phyloP scores from a whole-genome alignment of 352 stramenopile species.

The Plasmopara muralis region DNA sequence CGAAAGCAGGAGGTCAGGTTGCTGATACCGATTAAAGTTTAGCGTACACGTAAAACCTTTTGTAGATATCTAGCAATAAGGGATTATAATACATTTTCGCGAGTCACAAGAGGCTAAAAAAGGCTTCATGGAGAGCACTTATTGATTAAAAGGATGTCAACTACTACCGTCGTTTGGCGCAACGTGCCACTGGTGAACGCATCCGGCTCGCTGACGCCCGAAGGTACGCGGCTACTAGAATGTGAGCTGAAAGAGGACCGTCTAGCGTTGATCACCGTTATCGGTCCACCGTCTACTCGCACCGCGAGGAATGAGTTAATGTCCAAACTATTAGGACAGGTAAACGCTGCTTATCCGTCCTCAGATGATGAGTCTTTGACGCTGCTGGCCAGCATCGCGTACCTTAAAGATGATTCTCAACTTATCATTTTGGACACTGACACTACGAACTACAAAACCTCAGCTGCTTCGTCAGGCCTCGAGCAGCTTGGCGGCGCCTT shows the following conservation, averaged over 20 bases:
- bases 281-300: constrained; percentile 32
- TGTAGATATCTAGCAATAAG: too few species aligned
- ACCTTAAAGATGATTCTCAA: constrained; percentile 43
- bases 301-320: constrained; percentile 25
- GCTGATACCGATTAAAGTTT: too few species aligned
- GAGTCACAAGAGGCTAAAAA: too few species aligned
- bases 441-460: neutral
- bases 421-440: constrained; percentile 48
- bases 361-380: constrained; percentile 19
- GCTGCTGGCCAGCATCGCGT: constrained; percentile 36
- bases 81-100: too few species aligned
- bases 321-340: constrained; percentile 17
- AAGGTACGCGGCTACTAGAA: constrained; percentile 31
- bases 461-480: constrained; percentile 1
- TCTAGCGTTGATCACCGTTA: constrained; percentile 38
- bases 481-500: constrained; percentile 34
- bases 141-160: neutral
- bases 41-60: too few species aligned
- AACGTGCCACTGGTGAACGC: constrained; percentile 34
- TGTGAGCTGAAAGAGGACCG: constrained; percentile 45
- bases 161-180: constrained; percentile 30
- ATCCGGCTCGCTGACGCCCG: constrained; percentile 27
- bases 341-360: neutral
- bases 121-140: too few species aligned
- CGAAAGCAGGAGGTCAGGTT: too few species aligned